These are phyloP conservation scores for Penicillium sp. DNA, from an alignment of 2,329 filamentous ascomycete species.

Conservation along the genomic window DNA sequence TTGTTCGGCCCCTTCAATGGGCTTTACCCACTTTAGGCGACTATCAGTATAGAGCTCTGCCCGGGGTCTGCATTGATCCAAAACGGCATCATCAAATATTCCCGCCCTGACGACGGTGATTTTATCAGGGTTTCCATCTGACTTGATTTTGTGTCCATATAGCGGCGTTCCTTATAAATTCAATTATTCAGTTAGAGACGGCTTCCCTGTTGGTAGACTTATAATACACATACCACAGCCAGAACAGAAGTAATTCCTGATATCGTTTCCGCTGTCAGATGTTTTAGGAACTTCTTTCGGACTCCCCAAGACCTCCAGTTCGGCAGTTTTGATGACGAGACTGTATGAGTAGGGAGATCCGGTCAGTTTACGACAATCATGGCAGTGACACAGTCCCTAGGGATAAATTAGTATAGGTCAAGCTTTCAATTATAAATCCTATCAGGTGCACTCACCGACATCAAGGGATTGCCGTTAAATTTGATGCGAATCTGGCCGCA, in stretches of 20 bases:
- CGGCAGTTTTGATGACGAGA: slow-evolving; percentile 24
- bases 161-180: slow-evolving; percentile 21
- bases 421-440: neutral
- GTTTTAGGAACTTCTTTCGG: slow-evolving; percentile 32
- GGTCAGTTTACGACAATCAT: slow-evolving; percentile 37
- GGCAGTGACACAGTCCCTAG: slow-evolving; percentile 35
- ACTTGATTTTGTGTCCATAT: slow-evolving; percentile 21
- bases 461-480: slow-evolving; percentile 27
- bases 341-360: slow-evolving; percentile 27
- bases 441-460: slow-evolving; percentile 19
- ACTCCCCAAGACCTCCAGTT: slow-evolving; percentile 28
- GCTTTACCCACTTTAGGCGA: slow-evolving; percentile 21
- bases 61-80: slow-evolving; percentile 26
- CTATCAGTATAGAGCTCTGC: slow-evolving; percentile 27
- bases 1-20: slow-evolving; percentile 23
- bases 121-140: slow-evolving; percentile 16
- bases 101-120: slow-evolving; percentile 31
- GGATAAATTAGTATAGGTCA: slow-evolving; percentile 2
- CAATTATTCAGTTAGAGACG: slow-evolving; percentile 5
- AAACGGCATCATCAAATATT: slow-evolving; percentile 29
- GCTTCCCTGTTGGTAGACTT: neutral
- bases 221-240: slow-evolving; percentile 31
- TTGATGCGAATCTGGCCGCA: slow-evolving; percentile 34
- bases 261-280: slow-evolving; percentile 32
- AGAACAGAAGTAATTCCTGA: slow-evolving; percentile 33